Percentiles rank a stretch among this genome's conserved stretches.
Conservation (phyloP, 2,329 filamentous ascomycete genomes). For the Chaetothyriales sp. region DNA sequence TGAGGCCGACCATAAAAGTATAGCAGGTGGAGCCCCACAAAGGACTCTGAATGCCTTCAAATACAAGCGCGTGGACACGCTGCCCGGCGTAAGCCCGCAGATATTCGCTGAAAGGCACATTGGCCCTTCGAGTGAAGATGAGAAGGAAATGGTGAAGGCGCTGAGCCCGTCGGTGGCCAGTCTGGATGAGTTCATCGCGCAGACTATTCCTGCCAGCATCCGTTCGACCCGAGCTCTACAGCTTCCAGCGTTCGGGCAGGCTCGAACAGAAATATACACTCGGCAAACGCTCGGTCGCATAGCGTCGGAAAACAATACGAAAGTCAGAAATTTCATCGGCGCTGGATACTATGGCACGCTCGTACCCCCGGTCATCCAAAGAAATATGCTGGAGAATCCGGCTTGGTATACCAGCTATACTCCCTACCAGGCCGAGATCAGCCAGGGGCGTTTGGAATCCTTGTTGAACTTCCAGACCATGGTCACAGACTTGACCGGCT, state of each 20-base stretch:
- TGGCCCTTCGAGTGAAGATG: conserved; percentile 86
- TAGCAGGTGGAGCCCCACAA: neutral
- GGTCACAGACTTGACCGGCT: conserved; percentile 71
- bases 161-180: conserved; percentile 60
- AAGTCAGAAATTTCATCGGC: conserved; percentile 50
- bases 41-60: neutral
- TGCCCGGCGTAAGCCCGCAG: neutral
- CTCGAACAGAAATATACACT: conserved; percentile 30
- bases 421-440: conserved; percentile 94
- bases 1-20: neutral
- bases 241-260: conserved; percentile 32
- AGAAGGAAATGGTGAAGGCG: conserved; percentile 70
- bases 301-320: conserved; percentile 43
- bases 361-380: conserved; percentile 77
- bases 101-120: conserved; percentile 56
- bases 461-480: conserved; percentile 93
- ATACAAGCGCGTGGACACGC: neutral
- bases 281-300: conserved; percentile 32
- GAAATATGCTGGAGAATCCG: conserved; percentile 83
- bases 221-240: conserved; percentile 45
- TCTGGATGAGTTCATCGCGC: conserved; percentile 68
- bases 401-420: conserved; percentile 98
- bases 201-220: conserved; percentile 72
- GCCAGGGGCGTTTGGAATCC: conserved; percentile 82
- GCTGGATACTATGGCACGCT: conserved; percentile 79